Evolutionary conservation across 805 yeast genomes (phyloP).

Genomic region (Kockiozyma suomiensis): DNA sequence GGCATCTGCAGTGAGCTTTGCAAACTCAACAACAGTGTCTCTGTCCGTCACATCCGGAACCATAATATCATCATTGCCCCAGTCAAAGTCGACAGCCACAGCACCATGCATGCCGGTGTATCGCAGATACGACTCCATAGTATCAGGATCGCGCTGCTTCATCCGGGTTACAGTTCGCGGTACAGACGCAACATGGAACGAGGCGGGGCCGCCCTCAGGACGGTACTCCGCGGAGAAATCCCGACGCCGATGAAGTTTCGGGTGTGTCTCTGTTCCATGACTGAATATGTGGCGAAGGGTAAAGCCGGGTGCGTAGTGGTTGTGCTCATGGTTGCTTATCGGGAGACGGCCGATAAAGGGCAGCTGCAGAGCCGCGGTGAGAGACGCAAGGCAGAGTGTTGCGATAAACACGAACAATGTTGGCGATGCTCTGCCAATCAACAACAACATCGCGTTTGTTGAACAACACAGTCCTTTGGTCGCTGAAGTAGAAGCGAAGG

Average conservation of each 20-base stretch:
- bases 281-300: conserved; percentile 30
- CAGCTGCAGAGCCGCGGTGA: conserved; percentile 15
- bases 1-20: conserved; percentile 88
- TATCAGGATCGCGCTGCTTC: conserved; percentile 56
- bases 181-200: conserved; percentile 17
- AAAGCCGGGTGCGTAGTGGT: conserved; percentile 25
- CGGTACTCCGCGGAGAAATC: conserved; percentile 18
- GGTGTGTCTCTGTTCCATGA: conserved; percentile 29
- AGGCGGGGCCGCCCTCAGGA: conserved; percentile 14
- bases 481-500: too few relatives aligned
- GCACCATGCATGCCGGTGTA: conserved; percentile 48
- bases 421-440: not conserved
- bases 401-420: not conserved
- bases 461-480: too few relatives aligned
- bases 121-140: conserved; percentile 65
- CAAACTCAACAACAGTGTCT: conserved; percentile 72
- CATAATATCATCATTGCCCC: conserved; percentile 33
- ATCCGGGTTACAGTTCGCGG: conserved; percentile 42
- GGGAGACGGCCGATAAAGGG: conserved; percentile 20
- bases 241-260: conserved; percentile 24
- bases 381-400: not conserved
- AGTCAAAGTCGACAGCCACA: conserved; percentile 22
- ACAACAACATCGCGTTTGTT: not conserved
- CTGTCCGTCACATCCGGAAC: conserved; percentile 79
- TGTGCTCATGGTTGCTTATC: not conserved